Conservation (phyloP, 2,329 filamentous ascomycete genomes). For the Diatrype stigma region DNA sequence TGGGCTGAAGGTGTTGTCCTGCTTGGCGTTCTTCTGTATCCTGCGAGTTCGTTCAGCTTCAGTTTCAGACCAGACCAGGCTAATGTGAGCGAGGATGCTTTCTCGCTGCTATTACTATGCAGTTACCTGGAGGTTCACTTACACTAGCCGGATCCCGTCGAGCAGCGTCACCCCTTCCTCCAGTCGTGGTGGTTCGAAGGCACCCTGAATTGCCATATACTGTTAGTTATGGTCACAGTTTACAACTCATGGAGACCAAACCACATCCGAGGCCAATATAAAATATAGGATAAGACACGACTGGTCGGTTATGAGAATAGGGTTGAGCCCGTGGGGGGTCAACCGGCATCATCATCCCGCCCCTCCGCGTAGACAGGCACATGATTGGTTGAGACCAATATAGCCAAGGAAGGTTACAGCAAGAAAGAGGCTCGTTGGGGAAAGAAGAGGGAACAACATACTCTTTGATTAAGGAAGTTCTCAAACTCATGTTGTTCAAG, state of each 20-base stretch:
- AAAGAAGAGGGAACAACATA: not conserved
- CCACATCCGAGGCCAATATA: not conserved
- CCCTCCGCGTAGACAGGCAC: not conserved
- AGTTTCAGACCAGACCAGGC: too few relatives aligned
- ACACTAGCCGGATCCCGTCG: conserved; percentile 53
- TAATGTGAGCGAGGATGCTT: too few relatives aligned
- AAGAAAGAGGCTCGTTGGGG: not conserved
- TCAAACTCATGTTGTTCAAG: not conserved
- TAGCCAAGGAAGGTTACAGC: not conserved
- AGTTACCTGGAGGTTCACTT: conserved; percentile 24
- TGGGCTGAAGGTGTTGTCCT: conserved; percentile 55
- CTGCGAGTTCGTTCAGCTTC: conserved; percentile 30
- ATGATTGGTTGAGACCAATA: not conserved
- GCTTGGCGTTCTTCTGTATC: conserved; percentile 51
- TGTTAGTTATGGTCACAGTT: not conserved
- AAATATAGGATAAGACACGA: not conserved
- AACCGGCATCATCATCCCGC: too few relatives aligned
- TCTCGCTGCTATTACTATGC: too few relatives aligned
- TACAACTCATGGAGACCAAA: not conserved
- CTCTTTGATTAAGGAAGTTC: not conserved
- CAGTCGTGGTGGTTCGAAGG: conserved; percentile 44
- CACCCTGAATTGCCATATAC: conserved; percentile 38
- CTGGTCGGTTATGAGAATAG: too few relatives aligned
- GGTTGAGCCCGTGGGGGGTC: too few relatives aligned
- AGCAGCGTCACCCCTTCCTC: conserved; percentile 40